Evolutionary conservation across 1,284 basidiomycete genomes (phyloP), one percentile per base, ranked within the genome.

Genomic region (Ceratobasidium sp.): DNA sequence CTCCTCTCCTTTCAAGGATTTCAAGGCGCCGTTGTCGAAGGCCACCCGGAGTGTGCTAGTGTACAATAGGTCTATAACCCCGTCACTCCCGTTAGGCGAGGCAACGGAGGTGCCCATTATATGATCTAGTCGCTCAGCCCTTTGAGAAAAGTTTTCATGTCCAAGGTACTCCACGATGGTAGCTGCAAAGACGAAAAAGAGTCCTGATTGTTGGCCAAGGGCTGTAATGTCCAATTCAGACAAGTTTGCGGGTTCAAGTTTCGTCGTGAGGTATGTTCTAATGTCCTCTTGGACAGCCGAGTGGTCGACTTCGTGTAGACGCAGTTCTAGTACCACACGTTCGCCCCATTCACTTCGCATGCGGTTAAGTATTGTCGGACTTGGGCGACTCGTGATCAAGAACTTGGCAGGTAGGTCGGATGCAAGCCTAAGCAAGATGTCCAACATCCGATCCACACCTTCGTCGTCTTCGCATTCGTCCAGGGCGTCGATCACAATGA

Each of bases 201-300:
- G 9, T 13, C 41, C 41, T 3, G 59, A 62, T 7, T 4, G 39
- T 22, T 46, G 19, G 0, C 16, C 41, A 1, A 62, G 13, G 0
- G 0, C 2, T 1, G 24, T 16, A 9, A 62, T 9, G 0, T 19
- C 29, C 0, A 14, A 5, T 16, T 9, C 8, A 16, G 27, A 3
- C 2, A 62, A 0, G 13, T 19, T 46, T 2, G 39, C 27, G 3
- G 3, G 6, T 13, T 6, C 24, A 13, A 53, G 34, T 5, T 46
- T 27, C 0, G 14, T 2, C 22, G 0, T 27, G 7, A 76, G 34
- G 59, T 75, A 76, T 16, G 59, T 64, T 22, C n/a, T n/a, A 24
- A 76, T 76, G 37, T 76, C 75, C 0, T 46, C 22, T 13, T 63
- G 22, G 7, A 72, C 75, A n/a, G 65, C 46, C 14, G 72, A 68